phyloP scores from a whole-genome alignment of 192 early-diverging fungal genomes.

The Backusella tuberculispora region DNA sequence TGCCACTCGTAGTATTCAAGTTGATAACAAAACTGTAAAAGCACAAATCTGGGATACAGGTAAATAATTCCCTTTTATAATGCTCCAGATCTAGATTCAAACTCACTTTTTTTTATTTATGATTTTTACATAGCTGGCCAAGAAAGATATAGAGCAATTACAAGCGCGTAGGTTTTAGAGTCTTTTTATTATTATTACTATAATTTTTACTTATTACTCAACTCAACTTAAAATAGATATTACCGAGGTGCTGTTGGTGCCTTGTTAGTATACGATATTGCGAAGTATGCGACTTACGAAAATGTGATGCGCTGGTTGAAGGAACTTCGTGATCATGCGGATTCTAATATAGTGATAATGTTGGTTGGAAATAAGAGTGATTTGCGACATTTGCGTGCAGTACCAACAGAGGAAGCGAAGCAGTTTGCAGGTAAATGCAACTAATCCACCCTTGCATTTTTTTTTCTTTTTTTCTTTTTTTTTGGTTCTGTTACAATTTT shows the following conservation, averaged over 20 bases:
- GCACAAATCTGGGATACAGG: constrained; percentile 99
- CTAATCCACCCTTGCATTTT: constrained; percentile 38
- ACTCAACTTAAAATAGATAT: constrained; percentile 58
- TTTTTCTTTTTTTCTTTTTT: constrained; percentile 59
- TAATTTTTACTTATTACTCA: background rate
- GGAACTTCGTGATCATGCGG: constrained; percentile 95
- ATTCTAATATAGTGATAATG: constrained; percentile 98
- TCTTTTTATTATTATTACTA: background rate
- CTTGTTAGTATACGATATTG: constrained; percentile 96
- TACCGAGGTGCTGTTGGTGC: constrained; percentile 98
- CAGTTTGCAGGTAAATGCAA: constrained; percentile 80
- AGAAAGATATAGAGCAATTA: constrained; percentile 86
- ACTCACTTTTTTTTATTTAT: background rate
- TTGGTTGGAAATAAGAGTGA: constrained; percentile 99
- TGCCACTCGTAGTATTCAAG: constrained; percentile 92
- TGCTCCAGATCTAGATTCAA: background rate
- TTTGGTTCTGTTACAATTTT: background rate
- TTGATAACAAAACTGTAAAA: constrained; percentile 96
- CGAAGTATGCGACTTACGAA: constrained; percentile 94
- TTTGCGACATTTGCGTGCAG: constrained; percentile 93
- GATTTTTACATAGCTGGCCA: constrained; percentile 51
- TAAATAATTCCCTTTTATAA: constrained; percentile 26
- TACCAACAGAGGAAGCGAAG: constrained; percentile 97
- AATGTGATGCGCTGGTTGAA: constrained; percentile 97
- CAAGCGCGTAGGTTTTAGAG: constrained; percentile 55